These are phyloP conservation scores for Colletotrichum falcatum DNA, from an alignment of 2,329 filamentous ascomycete species.

Conservation along the genomic window DNA sequence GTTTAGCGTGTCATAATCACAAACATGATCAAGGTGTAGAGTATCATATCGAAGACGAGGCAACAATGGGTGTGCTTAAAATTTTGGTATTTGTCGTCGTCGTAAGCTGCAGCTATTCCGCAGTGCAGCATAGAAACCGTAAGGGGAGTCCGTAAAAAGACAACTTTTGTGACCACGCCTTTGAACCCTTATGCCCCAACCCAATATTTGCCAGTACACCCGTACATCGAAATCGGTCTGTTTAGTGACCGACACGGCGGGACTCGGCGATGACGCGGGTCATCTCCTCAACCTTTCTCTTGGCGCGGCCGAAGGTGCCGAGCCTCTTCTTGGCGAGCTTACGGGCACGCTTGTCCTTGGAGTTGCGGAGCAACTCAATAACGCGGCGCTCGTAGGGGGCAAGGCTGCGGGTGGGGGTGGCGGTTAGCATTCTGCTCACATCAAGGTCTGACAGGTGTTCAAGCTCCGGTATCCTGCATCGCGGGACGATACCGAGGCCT, in stretches of 20 bases:
- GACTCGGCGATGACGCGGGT: slow-evolving; percentile 97
- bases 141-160: slow-evolving; percentile 45
- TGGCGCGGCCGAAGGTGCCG: slow-evolving; percentile 98
- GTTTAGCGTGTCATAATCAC: neutral
- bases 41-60: neutral
- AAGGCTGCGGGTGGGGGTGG: slow-evolving; percentile 64
- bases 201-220: slow-evolving; percentile 29
- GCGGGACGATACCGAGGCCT: neutral
- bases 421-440: slow-evolving; percentile 46
- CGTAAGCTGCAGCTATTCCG: slow-evolving; percentile 49
- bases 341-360: slow-evolving; percentile 98
- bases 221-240: slow-evolving; percentile 18
- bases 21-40: neutral
- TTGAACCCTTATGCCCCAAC: slow-evolving; percentile 45
- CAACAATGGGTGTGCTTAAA: slow-evolving; percentile 33
- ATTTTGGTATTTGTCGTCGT: slow-evolving; percentile 52
- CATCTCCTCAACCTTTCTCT: slow-evolving; percentile 99
- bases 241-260: slow-evolving; percentile 75
- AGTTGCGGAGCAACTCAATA: slow-evolving; percentile 98
- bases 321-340: slow-evolving; percentile 99
- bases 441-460: neutral
- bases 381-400: slow-evolving; percentile 98
- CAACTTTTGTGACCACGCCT: slow-evolving; percentile 51
- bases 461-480: neutral
- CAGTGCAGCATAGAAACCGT: slow-evolving; percentile 48